These are phyloP conservation scores for Pseudocercospora macadamiae DNA, from an alignment of 2,329 filamentous ascomycete genomes.

Conservation along the genomic window DNA sequence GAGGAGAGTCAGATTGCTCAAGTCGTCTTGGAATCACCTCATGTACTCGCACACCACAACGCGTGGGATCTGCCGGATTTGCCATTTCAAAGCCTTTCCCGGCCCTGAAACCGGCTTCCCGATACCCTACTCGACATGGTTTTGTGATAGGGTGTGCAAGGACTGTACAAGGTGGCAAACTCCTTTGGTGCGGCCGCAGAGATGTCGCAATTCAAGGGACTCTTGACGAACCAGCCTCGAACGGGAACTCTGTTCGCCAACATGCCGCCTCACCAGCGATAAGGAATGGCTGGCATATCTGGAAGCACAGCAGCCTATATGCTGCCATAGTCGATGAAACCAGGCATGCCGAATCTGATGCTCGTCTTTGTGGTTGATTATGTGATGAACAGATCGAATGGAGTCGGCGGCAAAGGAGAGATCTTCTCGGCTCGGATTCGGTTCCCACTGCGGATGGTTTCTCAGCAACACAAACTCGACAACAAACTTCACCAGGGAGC, in stretches of 20 bases:
- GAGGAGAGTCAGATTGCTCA: slow-evolving; percentile 12
- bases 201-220: slow-evolving; percentile 6
- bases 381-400: no score
- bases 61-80: background rate
- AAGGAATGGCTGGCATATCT: background rate
- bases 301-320: background rate
- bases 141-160: background rate
- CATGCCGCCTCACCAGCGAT: background rate
- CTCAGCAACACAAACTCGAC: no score
- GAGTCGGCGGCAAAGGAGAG: no score
- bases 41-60: slow-evolving; percentile 5
- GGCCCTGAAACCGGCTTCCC: background rate
- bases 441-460: no score
- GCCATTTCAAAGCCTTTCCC: background rate
- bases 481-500: no score
- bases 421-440: no score
- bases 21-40: slow-evolving; percentile 13
- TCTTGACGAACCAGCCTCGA: slow-evolving; percentile 1
- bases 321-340: no score
- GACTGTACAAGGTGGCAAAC: no score
- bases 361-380: no score
- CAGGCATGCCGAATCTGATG: no score
- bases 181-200: no score
- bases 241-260: background rate
- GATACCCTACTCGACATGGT: background rate